Evolutionary conservation across 2,329 filamentous ascomycete species (phyloP), one percentile per base, ranked within the genome.

Genomic region (Ceratocystis huliohia): DNA sequence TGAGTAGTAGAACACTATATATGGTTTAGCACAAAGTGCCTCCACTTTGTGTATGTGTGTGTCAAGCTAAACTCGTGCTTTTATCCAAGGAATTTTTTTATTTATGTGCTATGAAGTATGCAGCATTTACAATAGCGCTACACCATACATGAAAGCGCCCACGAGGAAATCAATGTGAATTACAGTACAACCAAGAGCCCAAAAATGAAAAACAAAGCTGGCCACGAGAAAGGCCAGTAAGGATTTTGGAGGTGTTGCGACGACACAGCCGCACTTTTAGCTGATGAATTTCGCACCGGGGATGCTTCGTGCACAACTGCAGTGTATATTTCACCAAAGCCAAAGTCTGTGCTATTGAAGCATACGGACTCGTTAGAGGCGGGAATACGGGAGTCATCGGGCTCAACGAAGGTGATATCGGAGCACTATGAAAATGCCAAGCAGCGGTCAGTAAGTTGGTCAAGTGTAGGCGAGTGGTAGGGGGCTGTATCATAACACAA

Each of bases 311-410:
- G 65, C 41, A 63, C 63, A 28, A 66, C 66, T 28, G 61, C 33
- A 8, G 63, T 67, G 78, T 88, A 92, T 68, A 92, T 79, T 68
- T 83, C 79, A 66, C 86, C 80, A 77, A 90, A 89, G 67, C 80
- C 80, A 70, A 92, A 83, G 68, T 86, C 77, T 37, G 81, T 66
- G 68, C 84, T 87, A 77, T 95, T 95, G 78, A 86, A 88, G 79
- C 90, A 95, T 75, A 92, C 92, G 15, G 82, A 79, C 64, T 66
- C 50, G 63, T 70, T 70, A 20, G 65, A 45, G 17, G 65, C 57
- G 2, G 78, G 78, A 17, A 91, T 83, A 41, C 75, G 74, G 57
- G 88, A 84, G 53, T 86, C 88, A 30, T 61, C 66, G n/a, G 66
- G 66, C 20, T 70, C 68, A 61, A 69, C 68, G 70, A 95, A 91